Evolutionary conservation across 2,329 filamentous ascomycete genomes (phyloP).

Genomic region (Paracorniculantispora psalliotae): DNA sequence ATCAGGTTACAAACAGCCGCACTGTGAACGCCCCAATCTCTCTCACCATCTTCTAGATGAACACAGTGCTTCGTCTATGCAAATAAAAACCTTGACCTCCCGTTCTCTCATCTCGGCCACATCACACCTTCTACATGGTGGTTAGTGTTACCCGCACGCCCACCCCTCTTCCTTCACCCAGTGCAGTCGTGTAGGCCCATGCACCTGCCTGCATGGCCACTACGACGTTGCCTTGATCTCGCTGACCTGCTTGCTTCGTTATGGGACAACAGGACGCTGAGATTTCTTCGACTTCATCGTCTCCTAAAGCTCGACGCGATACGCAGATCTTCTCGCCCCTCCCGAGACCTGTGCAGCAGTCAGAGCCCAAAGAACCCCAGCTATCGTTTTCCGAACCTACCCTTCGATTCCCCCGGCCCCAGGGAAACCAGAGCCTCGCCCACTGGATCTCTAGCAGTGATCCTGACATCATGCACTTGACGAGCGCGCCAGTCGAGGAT

Average conservation of each 20-base stretch:
- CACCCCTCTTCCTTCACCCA: slow-evolving; percentile 2
- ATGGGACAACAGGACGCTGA: slow-evolving; percentile 45
- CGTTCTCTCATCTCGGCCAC: neutral
- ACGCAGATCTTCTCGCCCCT: slow-evolving; percentile 23
- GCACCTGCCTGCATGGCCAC: neutral
- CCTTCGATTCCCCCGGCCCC: slow-evolving; percentile 52
- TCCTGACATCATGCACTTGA: slow-evolving; percentile 50
- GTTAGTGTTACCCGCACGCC: slow-evolving; percentile 15
- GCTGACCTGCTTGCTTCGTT: slow-evolving; percentile 35
- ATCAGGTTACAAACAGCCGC: slow-evolving; percentile 11
- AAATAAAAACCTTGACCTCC: neutral
- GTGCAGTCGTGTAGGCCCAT: neutral
- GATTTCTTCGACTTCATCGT: slow-evolving; percentile 24
- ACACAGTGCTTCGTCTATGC: neutral
- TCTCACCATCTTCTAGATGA: neutral
- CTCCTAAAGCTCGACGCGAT: slow-evolving; percentile 22
- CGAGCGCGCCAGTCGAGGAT: slow-evolving; percentile 38
- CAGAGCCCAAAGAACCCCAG: slow-evolving; percentile 12
- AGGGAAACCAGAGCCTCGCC: slow-evolving; percentile 51
- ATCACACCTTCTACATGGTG: slow-evolving; percentile 18
- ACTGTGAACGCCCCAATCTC: neutral
- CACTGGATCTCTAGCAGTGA: slow-evolving; percentile 56
- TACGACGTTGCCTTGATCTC: neutral
- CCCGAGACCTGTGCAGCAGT: slow-evolving; percentile 20
- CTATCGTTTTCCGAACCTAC: slow-evolving; percentile 42